phyloP scores from a whole-genome alignment of 768 basidiomycete species.

The Lepiota venenata region DNA sequence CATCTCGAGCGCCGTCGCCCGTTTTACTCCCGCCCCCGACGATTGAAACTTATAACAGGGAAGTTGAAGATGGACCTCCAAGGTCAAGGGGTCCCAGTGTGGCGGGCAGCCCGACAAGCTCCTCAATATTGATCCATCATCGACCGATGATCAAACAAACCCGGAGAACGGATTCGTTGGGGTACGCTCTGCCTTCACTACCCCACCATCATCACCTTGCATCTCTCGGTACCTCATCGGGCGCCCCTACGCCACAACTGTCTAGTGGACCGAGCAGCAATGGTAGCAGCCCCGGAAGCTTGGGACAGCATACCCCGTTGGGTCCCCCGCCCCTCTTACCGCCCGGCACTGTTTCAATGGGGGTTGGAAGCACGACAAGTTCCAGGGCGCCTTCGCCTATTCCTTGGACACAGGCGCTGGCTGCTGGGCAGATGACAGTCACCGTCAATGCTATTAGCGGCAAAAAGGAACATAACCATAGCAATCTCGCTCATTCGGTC shows the following conservation, averaged over 20 bases:
- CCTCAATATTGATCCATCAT: slow-evolving; percentile 9
- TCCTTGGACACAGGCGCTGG: slow-evolving; percentile 31
- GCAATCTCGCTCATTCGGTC: slow-evolving; percentile 80
- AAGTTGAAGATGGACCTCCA: slow-evolving; percentile 9
- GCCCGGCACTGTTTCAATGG: slow-evolving; percentile 9
- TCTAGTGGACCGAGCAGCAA: slow-evolving; percentile 64
- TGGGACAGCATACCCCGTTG: slow-evolving; percentile 30
- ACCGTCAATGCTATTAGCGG: slow-evolving; percentile 21
- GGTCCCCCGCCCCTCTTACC: slow-evolving; percentile 15
- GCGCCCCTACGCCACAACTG: slow-evolving; percentile 49
- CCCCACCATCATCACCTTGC: slow-evolving; percentile 9
- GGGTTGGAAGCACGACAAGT: slow-evolving; percentile 38
- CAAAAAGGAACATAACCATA: slow-evolving; percentile 35
- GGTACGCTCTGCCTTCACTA: slow-evolving; percentile 6
- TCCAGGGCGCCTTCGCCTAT: slow-evolving; percentile 64
- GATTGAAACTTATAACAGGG: slow-evolving; percentile 3
- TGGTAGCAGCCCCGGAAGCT: slow-evolving; percentile 59
- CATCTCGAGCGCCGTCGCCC: slow-evolving; percentile 71
- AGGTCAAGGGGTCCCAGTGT: slow-evolving; percentile 5
- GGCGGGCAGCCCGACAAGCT: slow-evolving; percentile 14
- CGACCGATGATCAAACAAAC: slow-evolving; percentile 5
- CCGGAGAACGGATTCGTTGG: slow-evolving; percentile 5
- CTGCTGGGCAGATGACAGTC: slow-evolving; percentile 15
- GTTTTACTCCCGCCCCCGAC: slow-evolving; percentile 56
- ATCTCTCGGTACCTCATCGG: slow-evolving; percentile 29